Evolutionary conservation across 495 filamentous ascomycete genomes (phyloP).

Genomic region (Penicillium coffeae): DNA sequence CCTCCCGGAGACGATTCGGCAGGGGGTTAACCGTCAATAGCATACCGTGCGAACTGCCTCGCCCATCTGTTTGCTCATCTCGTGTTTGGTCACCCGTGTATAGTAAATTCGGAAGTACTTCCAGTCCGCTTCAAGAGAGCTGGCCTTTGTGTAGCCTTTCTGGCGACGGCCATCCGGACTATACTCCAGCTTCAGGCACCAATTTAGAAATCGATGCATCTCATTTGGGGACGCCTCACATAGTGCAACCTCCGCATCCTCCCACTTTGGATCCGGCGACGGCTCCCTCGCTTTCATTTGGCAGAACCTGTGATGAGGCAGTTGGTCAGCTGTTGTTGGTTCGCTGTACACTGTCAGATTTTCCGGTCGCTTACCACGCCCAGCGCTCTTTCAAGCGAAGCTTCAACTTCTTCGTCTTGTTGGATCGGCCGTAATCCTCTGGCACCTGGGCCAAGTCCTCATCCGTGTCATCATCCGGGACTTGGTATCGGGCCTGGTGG

Average conservation of each 20-base stretch:
- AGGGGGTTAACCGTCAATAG: not conserved
- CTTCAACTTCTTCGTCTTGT: conserved; percentile 13
- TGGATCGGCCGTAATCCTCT: conserved; percentile 11
- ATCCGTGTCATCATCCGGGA: conserved; percentile 15
- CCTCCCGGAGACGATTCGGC: not conserved
- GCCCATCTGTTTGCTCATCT: conserved; percentile 10
- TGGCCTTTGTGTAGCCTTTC: conserved; percentile 16
- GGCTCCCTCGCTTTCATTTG: conserved; percentile 6
- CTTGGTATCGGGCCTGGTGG: conserved; percentile 10
- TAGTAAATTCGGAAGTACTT: conserved; percentile 17
- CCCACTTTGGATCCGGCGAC: conserved; percentile 4
- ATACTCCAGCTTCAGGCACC: conserved; percentile 13
- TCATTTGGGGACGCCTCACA: conserved; percentile 8
- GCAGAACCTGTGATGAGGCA: conserved; percentile 10
- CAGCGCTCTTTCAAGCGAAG: conserved; percentile 11
- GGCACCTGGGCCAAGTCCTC: conserved; percentile 10
- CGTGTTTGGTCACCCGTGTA: conserved; percentile 1
- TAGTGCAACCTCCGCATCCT: conserved; percentile 1
- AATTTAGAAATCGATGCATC: conserved; percentile 19
- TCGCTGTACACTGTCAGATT: conserved; percentile 1
- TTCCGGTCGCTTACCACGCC: conserved; percentile 9
- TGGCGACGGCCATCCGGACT: conserved; percentile 4
- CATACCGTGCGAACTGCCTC: conserved; percentile 7
- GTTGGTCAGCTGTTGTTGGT: conserved; percentile 6
- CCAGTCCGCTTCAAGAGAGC: conserved; percentile 13